Percentiles rank a stretch among this genome's conserved stretches.
Conservation (phyloP, 2,329 filamentous ascomycete species). For the Pseudocercospora eumusae region DNA sequence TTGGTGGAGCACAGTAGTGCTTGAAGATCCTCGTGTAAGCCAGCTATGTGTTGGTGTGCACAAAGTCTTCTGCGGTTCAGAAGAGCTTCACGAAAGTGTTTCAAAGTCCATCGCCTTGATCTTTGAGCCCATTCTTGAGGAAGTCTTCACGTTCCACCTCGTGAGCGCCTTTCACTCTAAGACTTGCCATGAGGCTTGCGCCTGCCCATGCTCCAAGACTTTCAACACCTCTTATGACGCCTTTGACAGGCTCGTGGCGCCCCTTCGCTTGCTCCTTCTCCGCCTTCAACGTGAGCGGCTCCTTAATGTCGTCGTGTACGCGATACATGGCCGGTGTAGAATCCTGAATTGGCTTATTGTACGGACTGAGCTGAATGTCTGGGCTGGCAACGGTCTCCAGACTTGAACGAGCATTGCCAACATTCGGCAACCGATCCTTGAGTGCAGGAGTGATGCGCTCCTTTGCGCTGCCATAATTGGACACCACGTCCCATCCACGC, state of each 20-base stretch:
- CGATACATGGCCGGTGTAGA: constrained; percentile 29
- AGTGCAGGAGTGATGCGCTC: constrained; percentile 19
- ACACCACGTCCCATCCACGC: constrained; percentile 75
- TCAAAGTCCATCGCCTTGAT: constrained; percentile 23
- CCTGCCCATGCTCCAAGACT: constrained; percentile 74
- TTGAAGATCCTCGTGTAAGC: constrained; percentile 7
- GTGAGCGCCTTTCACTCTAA: constrained; percentile 68
- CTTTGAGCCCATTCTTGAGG: constrained; percentile 61
- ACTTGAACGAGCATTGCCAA: constrained; percentile 11
- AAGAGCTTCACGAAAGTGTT: neutral
- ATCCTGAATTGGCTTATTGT: constrained; percentile 33
- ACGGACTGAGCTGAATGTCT: constrained; percentile 21
- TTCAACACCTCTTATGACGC: constrained; percentile 65
- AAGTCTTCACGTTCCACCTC: constrained; percentile 72
- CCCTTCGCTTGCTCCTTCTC: constrained; percentile 51
- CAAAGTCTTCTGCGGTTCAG: neutral
- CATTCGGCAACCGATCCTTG: constrained; percentile 28
- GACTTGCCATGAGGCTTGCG: constrained; percentile 67
- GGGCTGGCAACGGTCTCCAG: constrained; percentile 9
- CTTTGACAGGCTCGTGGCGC: constrained; percentile 51
- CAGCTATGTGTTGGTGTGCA: constrained; percentile 2
- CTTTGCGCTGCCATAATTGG: constrained; percentile 62
- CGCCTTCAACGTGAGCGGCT: constrained; percentile 58
- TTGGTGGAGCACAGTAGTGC: neutral
- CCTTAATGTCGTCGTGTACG: constrained; percentile 37